phyloP scores from a whole-genome alignment of 2,329 filamentous ascomycete species.

The Plectosphaerella cucumerina region DNA sequence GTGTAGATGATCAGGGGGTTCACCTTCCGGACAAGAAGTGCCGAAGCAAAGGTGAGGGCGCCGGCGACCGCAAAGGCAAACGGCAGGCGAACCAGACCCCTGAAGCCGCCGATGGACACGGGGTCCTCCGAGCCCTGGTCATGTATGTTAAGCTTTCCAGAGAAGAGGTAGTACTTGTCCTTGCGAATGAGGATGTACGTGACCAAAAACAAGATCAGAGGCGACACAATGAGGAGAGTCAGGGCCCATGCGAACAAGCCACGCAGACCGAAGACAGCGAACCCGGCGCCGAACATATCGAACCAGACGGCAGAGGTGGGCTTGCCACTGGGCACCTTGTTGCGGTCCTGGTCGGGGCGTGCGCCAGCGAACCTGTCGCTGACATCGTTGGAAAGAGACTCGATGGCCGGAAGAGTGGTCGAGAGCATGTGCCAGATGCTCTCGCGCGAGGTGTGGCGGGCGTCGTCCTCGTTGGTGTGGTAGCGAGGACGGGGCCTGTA shows the following conservation, averaged over 20 bases:
- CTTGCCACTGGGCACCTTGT: conserved; percentile 61
- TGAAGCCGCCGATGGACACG: conserved; percentile 67
- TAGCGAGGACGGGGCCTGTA: conserved; percentile 82
- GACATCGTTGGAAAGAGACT: conserved; percentile 64
- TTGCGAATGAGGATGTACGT: conserved; percentile 63
- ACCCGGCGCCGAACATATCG: conserved; percentile 76
- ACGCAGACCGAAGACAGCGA: conserved; percentile 74
- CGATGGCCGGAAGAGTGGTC: conserved; percentile 69
- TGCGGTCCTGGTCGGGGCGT: conserved; percentile 48
- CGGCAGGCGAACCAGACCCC: conserved; percentile 81
- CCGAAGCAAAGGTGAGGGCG: conserved; percentile 65
- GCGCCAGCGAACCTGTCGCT: conserved; percentile 62
- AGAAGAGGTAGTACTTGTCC: conserved; percentile 88
- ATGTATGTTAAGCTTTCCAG: conserved; percentile 51
- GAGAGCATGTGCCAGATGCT: conserved; percentile 95
- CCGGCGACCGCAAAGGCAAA: conserved; percentile 67
- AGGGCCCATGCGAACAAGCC: conserved; percentile 87
- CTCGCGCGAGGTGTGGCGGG: conserved; percentile 66
- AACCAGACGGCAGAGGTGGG: conserved; percentile 83
- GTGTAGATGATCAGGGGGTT: conserved; percentile 92
- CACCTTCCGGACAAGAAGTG: conserved; percentile 72
- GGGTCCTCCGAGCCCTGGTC: conserved; percentile 52
- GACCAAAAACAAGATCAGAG: conserved; percentile 66
- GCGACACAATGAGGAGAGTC: conserved; percentile 74
- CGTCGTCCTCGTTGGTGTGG: conserved; percentile 86